Evolutionary conservation across 2,329 filamentous ascomycete species (phyloP), one percentile per base, ranked within the genome.

Genomic region (Alternaria novae-zelandiae): DNA sequence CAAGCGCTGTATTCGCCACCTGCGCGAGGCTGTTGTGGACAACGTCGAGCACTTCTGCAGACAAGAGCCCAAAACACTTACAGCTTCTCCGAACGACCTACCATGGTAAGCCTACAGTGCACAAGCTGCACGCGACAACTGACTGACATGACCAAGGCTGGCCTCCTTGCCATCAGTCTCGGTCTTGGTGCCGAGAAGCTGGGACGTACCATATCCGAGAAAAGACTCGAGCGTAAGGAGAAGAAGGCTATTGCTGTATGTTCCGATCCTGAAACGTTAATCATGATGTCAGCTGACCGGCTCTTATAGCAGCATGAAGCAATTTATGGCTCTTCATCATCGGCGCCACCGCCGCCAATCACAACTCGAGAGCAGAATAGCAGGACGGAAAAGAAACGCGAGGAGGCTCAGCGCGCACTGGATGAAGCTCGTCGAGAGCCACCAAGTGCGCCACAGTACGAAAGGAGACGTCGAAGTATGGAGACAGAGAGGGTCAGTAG

Each of bases 181-280:
- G 70, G 68, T 15, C 63, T 74, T 9, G 71, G 70, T 10, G 62
- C 66, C 23, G 71, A 67, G 62, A 72, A 66, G 57, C 61, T 58
- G 56, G 65, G 54, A 59, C 66, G 65, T 21, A 72, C 68, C 50
- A 69, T 74, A 17, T 70, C 68, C 5, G 70, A 72, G 2, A 74
- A 71, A 41, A 64, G 67, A 55, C 62, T 71, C 11, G 71, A 70
- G 32, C 51, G 65, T 10, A 74, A 74, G 28, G 71, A 72, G 26
- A 71, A 70, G 55, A 74, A 74, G 47, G 64, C 67, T 25, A 64
- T 66, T 36, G 50, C 69, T 46, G 71, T 70, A 68, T 23, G 50
- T 45, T 21, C 6, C 9, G 4, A 20, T 15, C 17, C 6, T n/a
- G 23, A 12, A 53, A 46, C 5, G 21, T 8, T 1, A 0, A 26